A percentile compares a stretch with the other conserved stretches of the same genome.
phyloP scores from a whole-genome alignment of 2,329 filamentous ascomycete genomes.

The Botrytis pseudocinerea region DNA sequence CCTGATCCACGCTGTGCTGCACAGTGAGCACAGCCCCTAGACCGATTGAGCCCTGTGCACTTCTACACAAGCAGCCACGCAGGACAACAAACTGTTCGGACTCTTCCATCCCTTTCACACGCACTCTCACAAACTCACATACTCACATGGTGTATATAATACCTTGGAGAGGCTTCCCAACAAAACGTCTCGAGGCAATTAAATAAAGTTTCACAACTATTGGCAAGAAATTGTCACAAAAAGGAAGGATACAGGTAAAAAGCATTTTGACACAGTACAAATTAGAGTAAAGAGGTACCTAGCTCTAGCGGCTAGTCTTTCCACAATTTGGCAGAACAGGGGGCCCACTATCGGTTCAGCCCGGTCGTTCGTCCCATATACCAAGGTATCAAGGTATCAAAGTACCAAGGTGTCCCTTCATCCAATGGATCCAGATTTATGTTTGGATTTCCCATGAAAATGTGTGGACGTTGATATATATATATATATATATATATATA shows the following conservation, averaged over 20 bases:
- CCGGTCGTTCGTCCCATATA: not conserved
- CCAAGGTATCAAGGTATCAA: not conserved
- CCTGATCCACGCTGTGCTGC: not conserved
- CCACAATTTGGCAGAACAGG: not conserved
- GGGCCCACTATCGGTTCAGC: constrained; percentile 1
- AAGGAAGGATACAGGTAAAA: not conserved
- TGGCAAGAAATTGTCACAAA: not conserved
- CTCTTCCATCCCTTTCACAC: not conserved
- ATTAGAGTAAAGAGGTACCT: not conserved
- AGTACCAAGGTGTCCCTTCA: not conserved
- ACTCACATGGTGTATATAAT: not conserved
- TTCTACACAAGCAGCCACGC: not conserved
- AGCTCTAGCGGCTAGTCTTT: constrained; percentile 1
- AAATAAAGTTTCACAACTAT: not conserved
- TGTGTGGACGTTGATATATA: not conserved
- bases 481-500: too few species aligned
- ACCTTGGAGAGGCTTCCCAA: not conserved
- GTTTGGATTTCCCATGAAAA: not conserved
- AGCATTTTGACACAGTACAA: not conserved
- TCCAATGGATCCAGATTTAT: not conserved
- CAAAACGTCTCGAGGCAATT: not conserved
- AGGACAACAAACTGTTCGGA: not conserved
- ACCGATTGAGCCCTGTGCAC: not conserved
- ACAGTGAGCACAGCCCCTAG: constrained; percentile 3
- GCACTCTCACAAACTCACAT: not conserved